Evolutionary conservation across 163 green algal species (phyloP).

Genomic region (Scenedesmus sp.): DNA sequence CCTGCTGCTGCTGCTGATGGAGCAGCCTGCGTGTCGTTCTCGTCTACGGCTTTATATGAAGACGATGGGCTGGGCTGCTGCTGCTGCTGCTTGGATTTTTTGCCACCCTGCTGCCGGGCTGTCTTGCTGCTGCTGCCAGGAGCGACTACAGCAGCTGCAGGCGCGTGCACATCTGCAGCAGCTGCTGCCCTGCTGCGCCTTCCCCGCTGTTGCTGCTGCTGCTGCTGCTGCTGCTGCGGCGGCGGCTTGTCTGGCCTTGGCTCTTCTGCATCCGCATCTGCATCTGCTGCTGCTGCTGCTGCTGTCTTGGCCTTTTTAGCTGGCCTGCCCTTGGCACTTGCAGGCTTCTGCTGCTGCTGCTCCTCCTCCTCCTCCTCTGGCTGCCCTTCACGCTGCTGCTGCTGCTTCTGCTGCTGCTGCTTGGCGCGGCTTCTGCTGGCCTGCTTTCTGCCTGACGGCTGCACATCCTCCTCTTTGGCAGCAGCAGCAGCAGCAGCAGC

Average conservation of each 20-base stretch:
- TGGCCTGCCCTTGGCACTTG: not conserved
- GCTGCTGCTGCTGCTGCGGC: not conserved
- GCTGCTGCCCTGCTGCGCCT: not conserved
- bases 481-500: not conserved
- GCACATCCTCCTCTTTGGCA: not conserved
- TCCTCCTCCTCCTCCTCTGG: not conserved
- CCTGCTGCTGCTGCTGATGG: not conserved
- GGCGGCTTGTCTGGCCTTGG: not conserved
- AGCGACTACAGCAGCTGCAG: not conserved
- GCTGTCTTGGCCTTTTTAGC: not conserved
- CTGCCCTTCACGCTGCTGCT: not conserved
- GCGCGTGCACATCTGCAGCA: not conserved
- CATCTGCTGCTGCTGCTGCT: not conserved
- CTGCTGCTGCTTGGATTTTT: not conserved
- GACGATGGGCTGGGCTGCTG: not conserved
- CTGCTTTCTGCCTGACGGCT: not conserved
- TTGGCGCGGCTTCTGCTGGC: not conserved
- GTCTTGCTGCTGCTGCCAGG: constrained; percentile 18
- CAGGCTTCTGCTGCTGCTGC: not conserved
- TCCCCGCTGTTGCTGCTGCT: not conserved
- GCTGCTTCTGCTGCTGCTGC: constrained; percentile 22
- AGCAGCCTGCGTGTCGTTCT: not conserved
- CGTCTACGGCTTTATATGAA: not conserved
- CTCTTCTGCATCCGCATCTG: not conserved
- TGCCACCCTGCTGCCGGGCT: not conserved